Evolutionary conservation across 108 stramenopile species (phyloP), one percentile per base, ranked within the genome.

Genomic region (Pseudonitzschia multiseries): DNA sequence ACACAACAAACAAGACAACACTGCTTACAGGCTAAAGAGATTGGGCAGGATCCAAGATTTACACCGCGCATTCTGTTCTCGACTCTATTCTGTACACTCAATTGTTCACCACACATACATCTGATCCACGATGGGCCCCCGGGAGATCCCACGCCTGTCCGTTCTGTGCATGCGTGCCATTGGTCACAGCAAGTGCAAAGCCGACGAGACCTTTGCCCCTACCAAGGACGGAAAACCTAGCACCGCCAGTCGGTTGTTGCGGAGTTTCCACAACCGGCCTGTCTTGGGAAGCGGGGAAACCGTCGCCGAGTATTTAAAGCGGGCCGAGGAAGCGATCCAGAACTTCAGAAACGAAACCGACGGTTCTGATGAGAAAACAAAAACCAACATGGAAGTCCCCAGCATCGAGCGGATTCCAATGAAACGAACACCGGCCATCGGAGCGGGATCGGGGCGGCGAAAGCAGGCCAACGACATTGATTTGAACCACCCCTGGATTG

Each of bases 401-500:
- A 41, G 52, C 31, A 40, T 57, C 8, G 54, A 61, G 20, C 10
- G 2, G 5, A 43, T 63, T 29, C 57, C 61, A 31, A 79, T 85
- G 43, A 63, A 48, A 14, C 65, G 86, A 33, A 82, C 72, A 41
- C 82, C 83, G 13, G 79, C 73, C 21, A 74, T 85, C 52, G 84
- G 82, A 46, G 62, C 72, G 42, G 77, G 81, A 46, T 82, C 82
- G 1, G 77, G 77, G 10, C 81, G 86, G 36, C 85, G 90, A 8
- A 70, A 78, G 40, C 83, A 93, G 60, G 92, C 89, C 62, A 89
- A 88, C 57, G 89, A 93, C 65, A 85, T 90, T 21, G 92, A 93
- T 69, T 57, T 93, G 57, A 83, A 88, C 59, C 87, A 89, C 80
- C 92, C 92, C 0, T 86, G 85, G 62, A 74, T 86, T 26, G 87